Conservation (phyloP, 345 rosid species). For the Populus euphratica region DNA sequence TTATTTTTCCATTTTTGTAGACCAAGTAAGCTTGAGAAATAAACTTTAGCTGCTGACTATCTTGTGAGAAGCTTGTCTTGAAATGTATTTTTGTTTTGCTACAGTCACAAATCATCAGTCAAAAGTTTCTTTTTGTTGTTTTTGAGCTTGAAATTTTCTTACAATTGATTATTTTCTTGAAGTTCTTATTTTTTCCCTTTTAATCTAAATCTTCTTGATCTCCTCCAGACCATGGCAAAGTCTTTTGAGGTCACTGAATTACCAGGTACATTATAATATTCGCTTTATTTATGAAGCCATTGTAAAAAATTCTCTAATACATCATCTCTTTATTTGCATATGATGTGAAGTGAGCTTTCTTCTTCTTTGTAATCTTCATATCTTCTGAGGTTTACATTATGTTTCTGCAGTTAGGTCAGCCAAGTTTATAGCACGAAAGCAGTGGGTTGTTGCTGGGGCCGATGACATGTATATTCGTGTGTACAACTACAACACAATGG, state of each 20-base stretch:
- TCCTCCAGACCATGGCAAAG: constrained; percentile 66
- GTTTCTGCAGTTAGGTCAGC: constrained; percentile 81
- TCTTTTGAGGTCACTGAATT: constrained; percentile 83
- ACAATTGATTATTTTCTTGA: not conserved
- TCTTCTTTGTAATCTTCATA: not conserved
- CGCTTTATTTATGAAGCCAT: not conserved
- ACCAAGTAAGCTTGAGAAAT: not conserved
- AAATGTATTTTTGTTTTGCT: not conserved
- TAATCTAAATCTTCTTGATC: not conserved
- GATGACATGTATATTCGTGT: constrained; percentile 92
- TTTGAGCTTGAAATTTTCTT: not conserved
- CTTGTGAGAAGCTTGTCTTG: not conserved
- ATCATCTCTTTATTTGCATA: not conserved
- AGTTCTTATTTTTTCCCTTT: not conserved
- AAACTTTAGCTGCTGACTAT: not conserved
- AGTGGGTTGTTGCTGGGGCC: constrained; percentile 96
- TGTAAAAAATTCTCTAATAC: not conserved
- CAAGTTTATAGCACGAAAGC: constrained; percentile 76
- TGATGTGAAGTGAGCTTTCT: not conserved
- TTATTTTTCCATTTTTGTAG: not conserved
- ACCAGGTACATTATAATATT: constrained; percentile 53
- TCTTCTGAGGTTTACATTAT: constrained; percentile 1
- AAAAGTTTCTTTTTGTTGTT: not conserved
- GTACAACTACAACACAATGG: constrained; percentile 90
- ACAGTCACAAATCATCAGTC: not conserved